These are phyloP conservation scores for Erythrophleum fordii DNA, from an alignment of 306 rosid species.

Conservation along the genomic window DNA sequence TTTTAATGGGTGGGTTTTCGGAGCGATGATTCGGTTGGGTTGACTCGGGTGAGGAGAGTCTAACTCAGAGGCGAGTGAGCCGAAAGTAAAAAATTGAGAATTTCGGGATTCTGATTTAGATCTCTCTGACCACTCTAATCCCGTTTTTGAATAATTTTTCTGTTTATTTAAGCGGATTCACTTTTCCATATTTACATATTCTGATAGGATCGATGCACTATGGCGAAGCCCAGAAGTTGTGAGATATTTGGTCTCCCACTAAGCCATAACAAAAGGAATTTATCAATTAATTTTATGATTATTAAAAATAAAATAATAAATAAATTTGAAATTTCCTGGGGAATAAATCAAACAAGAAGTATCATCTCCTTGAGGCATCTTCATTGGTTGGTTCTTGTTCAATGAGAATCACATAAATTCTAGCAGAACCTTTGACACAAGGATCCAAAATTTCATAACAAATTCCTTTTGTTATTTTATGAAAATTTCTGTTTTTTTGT, in stretches of 20 bases:
- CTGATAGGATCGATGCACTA: not conserved
- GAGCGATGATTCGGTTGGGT: constrained; percentile 51
- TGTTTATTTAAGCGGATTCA: constrained; percentile 18
- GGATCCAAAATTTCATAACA: constrained; percentile 16
- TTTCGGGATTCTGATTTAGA: constrained; percentile 14
- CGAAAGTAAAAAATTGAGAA: constrained; percentile 19
- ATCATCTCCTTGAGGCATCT: constrained; percentile 12
- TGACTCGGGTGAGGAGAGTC: constrained; percentile 51
- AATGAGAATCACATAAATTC: constrained; percentile 42
- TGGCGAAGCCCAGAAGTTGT: not conserved
- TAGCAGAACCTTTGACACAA: not conserved
- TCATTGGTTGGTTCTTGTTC: constrained; percentile 38
- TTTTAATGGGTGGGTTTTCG: constrained; percentile 15
- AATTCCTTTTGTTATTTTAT: not conserved
- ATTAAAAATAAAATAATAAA: not conserved
- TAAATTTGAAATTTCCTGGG: constrained; percentile 1
- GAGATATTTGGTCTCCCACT: not conserved
- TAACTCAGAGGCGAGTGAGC: constrained; percentile 59
- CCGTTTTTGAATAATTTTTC: constrained; percentile 10
- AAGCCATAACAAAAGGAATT: not conserved
- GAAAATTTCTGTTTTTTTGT: not conserved
- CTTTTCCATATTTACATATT: not conserved
- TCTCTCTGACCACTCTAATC: not conserved
- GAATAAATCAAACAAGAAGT: constrained; percentile 27
- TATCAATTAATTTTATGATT: not conserved